Conservation (phyloP, 1,284 basidiomycete species). For the Calocybe gambosa region DNA sequence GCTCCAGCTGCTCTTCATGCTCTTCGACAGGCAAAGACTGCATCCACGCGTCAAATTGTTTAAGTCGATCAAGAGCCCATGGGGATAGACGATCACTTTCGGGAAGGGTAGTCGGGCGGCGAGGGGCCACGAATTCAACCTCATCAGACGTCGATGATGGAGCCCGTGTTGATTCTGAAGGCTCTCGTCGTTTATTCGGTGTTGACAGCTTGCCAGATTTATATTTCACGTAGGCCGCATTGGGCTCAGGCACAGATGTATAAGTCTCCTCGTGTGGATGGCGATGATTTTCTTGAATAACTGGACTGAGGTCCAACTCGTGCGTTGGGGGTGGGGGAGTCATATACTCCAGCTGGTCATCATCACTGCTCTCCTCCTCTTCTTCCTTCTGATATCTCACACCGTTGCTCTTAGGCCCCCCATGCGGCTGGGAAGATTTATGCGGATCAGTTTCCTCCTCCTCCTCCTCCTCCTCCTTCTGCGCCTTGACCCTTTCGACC, state of each 20-base stretch:
- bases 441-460: too few relatives aligned
- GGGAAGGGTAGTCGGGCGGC: not conserved
- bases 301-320: not conserved
- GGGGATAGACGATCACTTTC: not conserved
- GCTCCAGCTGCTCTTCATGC: too few relatives aligned
- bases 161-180: not conserved
- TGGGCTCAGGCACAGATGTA: slow-evolving; percentile 1
- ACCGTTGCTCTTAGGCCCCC: not conserved
- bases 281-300: slow-evolving; percentile 1
- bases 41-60: slow-evolving; percentile 5
- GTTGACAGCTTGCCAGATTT: slow-evolving; percentile 10
- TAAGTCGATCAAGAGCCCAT: not conserved
- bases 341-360: not conserved
- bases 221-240: slow-evolving; percentile 7
- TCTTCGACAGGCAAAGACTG: too few relatives aligned
- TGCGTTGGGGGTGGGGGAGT: not conserved
- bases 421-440: not conserved
- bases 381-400: not conserved
- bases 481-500: not conserved
- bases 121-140: slow-evolving; percentile 2
- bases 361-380: slow-evolving; percentile 1
- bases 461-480: too few relatives aligned
- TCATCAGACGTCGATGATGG: slow-evolving; percentile 8
- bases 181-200: slow-evolving; percentile 2
- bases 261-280: not conserved